Evolutionary conservation across 768 basidiomycete genomes (phyloP).

Genomic region (Phylloporus scabripes): DNA sequence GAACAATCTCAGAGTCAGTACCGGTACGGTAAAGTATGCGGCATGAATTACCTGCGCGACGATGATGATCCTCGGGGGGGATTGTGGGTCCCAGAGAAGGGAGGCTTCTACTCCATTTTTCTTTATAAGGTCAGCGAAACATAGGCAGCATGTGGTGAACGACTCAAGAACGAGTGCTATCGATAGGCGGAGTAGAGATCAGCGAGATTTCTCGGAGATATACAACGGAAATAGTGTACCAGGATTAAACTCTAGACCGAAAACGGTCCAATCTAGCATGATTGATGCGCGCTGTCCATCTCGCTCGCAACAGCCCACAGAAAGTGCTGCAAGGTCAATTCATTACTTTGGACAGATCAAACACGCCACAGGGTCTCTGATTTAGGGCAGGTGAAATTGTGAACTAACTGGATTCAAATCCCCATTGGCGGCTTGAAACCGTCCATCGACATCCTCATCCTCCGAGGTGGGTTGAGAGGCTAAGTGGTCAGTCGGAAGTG

Average conservation of each 20-base stretch:
- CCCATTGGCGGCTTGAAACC: conserved; percentile 17
- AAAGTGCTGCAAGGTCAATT: conserved; percentile 6
- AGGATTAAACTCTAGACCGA: conserved; percentile 15
- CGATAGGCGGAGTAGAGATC: conserved; percentile 27
- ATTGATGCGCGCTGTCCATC: conserved; percentile 5
- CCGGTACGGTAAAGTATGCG: conserved; percentile 10
- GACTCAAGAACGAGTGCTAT: conserved; percentile 14
- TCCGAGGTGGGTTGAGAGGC: conserved; percentile 64
- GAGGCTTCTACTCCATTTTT: conserved; percentile 10
- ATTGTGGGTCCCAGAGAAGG: conserved; percentile 30
- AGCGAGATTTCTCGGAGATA: conserved; percentile 19
- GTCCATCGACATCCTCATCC: conserved; percentile 43
- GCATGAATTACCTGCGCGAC: conserved; percentile 28
- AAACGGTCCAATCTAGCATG: conserved; percentile 5
- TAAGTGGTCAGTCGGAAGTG: conserved; percentile 64
- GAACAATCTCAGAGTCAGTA: conserved; percentile 8
- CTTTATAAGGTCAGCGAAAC: conserved; percentile 29
- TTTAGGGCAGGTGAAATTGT: conserved; percentile 33
- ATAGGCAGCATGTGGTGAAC: conserved; percentile 17
- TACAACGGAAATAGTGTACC: conserved; percentile 20
- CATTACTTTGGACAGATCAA: conserved; percentile 7
- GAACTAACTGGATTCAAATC: conserved; percentile 6
- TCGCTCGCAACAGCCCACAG: not conserved
- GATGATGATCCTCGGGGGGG: conserved; percentile 27
- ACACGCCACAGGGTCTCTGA: conserved; percentile 26